phyloP scores from a whole-genome alignment of 805 yeast species.

The Cephaloascus fragrans region DNA sequence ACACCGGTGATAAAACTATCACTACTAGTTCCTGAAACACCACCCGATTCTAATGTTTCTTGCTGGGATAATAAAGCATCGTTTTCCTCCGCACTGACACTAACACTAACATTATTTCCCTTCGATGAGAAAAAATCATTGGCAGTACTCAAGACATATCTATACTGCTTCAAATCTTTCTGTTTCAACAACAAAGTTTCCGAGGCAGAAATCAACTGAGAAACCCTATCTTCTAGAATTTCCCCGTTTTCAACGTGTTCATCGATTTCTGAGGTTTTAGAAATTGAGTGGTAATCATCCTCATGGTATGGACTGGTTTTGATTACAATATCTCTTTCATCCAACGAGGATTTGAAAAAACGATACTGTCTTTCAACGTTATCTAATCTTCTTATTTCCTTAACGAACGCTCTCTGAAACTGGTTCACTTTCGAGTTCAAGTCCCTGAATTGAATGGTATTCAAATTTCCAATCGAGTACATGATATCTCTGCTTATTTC shows the following conservation, averaged over 20 bases:
- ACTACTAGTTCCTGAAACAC: constrained; percentile 12
- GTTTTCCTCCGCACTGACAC: constrained; percentile 22
- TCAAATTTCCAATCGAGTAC: constrained; percentile 79
- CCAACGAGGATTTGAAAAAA: constrained; percentile 36
- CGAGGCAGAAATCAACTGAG: constrained; percentile 60
- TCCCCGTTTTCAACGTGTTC: constrained; percentile 54
- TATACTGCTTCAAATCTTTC: constrained; percentile 58
- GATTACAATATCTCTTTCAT: constrained; percentile 33
- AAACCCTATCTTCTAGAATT: constrained; percentile 63
- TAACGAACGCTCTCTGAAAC: constrained; percentile 86
- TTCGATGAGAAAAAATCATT: constrained; percentile 29
- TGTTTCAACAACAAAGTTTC: constrained; percentile 55
- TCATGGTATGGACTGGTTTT: constrained; percentile 16
- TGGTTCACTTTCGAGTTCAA: constrained; percentile 64
- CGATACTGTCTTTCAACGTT: constrained; percentile 75
- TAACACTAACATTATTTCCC: constrained; percentile 14
- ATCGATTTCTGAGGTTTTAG: constrained; percentile 56
- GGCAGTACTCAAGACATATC: constrained; percentile 47
- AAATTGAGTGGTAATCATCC: constrained; percentile 11
- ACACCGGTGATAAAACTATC: constrained; percentile 70
- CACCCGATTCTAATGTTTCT: constrained; percentile 2
- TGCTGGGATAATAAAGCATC: constrained; percentile 26
- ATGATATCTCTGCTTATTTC: constrained; percentile 84
- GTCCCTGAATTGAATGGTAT: constrained; percentile 82
- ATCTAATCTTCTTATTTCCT: constrained; percentile 76